Evolutionary conservation across 1,284 basidiomycete species (phyloP), one percentile per base, ranked within the genome.

Genomic region (Austroboletus novae-zelandiae): DNA sequence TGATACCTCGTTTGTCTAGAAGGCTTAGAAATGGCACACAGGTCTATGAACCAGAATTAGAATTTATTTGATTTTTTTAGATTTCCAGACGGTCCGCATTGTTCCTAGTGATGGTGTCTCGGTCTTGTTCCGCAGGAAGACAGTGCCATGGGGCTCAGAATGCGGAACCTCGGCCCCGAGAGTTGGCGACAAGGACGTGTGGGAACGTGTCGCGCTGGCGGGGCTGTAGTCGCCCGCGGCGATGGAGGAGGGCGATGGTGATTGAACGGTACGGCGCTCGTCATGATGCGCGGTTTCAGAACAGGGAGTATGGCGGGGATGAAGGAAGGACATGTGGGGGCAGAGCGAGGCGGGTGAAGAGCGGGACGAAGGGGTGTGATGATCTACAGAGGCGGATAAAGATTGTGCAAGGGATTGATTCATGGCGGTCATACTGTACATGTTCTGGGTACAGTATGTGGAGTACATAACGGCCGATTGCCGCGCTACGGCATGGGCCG

Each of bases 401-500:
- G 18, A 37, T 45, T 51, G 47, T 27, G 45, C 43, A 39, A 32
- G 25, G 31, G 15, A 18, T 45, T 49, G 43, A 45, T 49, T 40
- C 37, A 17, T 25, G 8, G 35, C 51, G 45, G 45, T 52, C 23
- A 41, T 31, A n/a, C n/a, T n/a, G n/a, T n/a, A 30, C 29, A 40
- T 27, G 18, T 37, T 50, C 36, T 30, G 47, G 25, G 25, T 25
- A 25, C 42, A 13, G 13, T 47, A 42, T 47, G 29, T 40, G 23
- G 49, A 40, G 47, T 59, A 61, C 53, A 61, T 45, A 57, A 61
- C 43, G 31, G 46, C 55, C 61, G 55, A 63, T 66, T 63, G 61
- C 62, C 53, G 61, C 53, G 52, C 40, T 59, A 66, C 62, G 64
- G 65, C 61, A 68, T 48, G 27, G 48, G 46, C 51, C 51, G 52